Percentiles rank a stretch among this genome's conserved stretches.
Conservation (phyloP, 192 early-diverging fungal genomes). For the Coemansia sp. region DNA sequence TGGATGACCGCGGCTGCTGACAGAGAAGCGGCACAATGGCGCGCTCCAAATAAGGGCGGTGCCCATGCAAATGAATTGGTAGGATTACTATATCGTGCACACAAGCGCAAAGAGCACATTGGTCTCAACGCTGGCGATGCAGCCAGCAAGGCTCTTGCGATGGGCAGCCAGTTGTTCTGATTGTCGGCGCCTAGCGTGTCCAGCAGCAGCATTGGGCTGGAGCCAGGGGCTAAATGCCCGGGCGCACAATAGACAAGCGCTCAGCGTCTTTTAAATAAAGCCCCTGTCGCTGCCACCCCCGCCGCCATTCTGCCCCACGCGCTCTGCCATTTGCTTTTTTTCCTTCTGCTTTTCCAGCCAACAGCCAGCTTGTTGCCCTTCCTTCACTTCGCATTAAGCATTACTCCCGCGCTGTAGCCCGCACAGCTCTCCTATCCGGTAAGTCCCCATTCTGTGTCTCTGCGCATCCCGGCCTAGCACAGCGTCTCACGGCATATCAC, state of each 20-base stretch:
- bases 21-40: not conserved
- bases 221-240: not conserved
- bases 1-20: not conserved
- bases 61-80: slow-evolving; percentile 8
- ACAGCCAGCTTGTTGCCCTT: no score
- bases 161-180: slow-evolving; percentile 4
- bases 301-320: not conserved
- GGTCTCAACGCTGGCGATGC: slow-evolving; percentile 15
- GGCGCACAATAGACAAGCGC: not conserved
- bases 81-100: slow-evolving; percentile 27
- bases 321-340: not conserved
- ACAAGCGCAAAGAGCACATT: slow-evolving; percentile 8
- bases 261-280: not conserved
- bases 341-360: not conserved
- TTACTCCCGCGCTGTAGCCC: no score
- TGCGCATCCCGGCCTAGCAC: no score
- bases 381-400: no score
- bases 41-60: slow-evolving; percentile 3
- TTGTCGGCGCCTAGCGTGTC: not conserved
- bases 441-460: no score
- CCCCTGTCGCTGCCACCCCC: not conserved
- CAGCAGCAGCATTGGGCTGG: not conserved
- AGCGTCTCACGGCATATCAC: no score
- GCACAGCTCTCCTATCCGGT: no score
- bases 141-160: slow-evolving; percentile 9